Evolutionary conservation across 305 asterid genomes (phyloP).

Genomic region (Andrographis paniculata): DNA sequence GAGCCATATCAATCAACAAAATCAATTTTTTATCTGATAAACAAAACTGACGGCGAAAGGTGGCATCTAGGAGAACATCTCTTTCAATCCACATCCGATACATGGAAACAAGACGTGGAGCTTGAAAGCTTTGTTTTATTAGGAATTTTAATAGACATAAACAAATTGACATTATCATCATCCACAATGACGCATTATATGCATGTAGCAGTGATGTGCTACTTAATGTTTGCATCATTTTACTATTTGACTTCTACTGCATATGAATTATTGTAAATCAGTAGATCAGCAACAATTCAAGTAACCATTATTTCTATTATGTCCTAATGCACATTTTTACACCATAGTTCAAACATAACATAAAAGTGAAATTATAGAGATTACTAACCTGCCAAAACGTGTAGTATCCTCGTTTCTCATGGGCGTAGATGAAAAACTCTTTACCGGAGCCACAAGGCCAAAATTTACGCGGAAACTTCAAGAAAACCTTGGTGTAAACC

Average conservation of each 20-base stretch:
- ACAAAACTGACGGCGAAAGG: constrained; percentile 3
- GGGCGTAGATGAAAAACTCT: constrained; percentile 89
- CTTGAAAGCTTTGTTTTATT: constrained; percentile 15
- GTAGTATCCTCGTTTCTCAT: constrained; percentile 81
- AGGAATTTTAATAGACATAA: no score
- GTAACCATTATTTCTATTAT: neutral
- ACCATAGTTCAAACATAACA: neutral
- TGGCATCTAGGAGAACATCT: neutral
- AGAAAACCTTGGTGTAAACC: constrained; percentile 84
- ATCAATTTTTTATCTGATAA: constrained; percentile 6
- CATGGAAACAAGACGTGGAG: constrained; percentile 1
- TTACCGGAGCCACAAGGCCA: constrained; percentile 85
- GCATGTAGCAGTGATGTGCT: constrained; percentile 3
- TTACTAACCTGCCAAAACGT: constrained; percentile 85
- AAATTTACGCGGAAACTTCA: constrained; percentile 63
- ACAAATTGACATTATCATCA: neutral
- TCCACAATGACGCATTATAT: constrained; percentile 5
- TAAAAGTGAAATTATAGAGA: neutral
- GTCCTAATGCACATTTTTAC: neutral
- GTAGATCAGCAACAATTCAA: neutral
- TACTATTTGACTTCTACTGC: neutral
- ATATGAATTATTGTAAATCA: neutral
- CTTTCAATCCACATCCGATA: constrained; percentile 9
- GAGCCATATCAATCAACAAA: constrained; percentile 10
- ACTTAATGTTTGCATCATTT: constrained; percentile 4